These are phyloP conservation scores for Podospora tetraspora DNA, from an alignment of 495 filamentous ascomycete species.

Conservation along the genomic window DNA sequence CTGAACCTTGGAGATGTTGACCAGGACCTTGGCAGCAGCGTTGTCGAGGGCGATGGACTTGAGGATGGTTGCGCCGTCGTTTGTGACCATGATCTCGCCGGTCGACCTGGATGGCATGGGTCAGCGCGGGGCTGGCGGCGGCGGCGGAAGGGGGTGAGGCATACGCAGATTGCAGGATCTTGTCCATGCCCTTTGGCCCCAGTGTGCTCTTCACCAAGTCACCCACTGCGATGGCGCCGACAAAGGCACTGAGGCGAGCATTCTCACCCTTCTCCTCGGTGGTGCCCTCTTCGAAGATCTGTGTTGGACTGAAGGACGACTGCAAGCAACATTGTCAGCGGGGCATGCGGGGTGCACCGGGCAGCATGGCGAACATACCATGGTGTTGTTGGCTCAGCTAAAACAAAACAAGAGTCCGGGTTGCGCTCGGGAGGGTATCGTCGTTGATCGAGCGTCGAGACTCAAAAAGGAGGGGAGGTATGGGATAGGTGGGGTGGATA, in stretches of 20 bases:
- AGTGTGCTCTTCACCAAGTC: conserved; percentile 96
- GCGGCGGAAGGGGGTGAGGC: conserved; percentile 23
- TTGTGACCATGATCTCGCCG: conserved; percentile 94
- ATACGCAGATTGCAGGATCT: conserved; percentile 96
- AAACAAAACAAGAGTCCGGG: neutral
- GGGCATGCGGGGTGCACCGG: neutral
- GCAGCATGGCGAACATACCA: conserved; percentile 5
- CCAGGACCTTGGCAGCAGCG: conserved; percentile 91
- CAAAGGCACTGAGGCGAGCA: conserved; percentile 93
- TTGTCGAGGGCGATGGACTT: conserved; percentile 99
- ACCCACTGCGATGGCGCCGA: conserved; percentile 95
- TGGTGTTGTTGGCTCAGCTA: neutral
- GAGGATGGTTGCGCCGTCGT: conserved; percentile 96
- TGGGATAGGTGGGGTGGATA: conserved; percentile 17
- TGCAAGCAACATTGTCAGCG: conserved; percentile 21
- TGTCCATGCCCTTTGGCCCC: conserved; percentile 98
- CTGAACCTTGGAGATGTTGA: conserved; percentile 99
- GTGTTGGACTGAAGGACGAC: conserved; percentile 76
- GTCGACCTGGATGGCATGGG: conserved; percentile 60
- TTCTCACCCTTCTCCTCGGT: conserved; percentile 99
- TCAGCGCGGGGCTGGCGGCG: conserved; percentile 15
- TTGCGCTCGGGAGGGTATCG: neutral
- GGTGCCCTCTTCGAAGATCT: conserved; percentile 97
- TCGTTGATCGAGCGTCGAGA: neutral
- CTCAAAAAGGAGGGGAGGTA: neutral